Base-by-base conservation (phyloP, 2,329 filamentous ascomycete genomes). In the Cladosporium halotolerans region DNA sequence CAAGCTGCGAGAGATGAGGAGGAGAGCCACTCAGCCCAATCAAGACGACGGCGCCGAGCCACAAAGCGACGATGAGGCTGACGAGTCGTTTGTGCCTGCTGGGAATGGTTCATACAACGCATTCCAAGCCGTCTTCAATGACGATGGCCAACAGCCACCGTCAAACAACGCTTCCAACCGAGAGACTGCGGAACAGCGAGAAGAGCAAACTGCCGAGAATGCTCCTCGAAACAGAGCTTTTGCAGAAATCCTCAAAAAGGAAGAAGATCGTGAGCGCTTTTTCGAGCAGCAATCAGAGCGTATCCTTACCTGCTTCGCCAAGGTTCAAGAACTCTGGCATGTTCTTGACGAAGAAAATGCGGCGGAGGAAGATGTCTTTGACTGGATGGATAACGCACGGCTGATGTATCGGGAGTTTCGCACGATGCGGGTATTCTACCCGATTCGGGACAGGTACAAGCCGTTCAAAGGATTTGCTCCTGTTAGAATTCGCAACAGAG, bases 351-450 rank as follows among this genome's bases (percentile, higher is more conserved):
- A 74, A 19, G 69, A 63, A 13, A 66, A 68, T 18, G 79, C 78
- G 9, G 72, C 80, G 28, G 65, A 72, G 19, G 71, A 74, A 39
- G 76, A 77, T 3, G 72, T 74, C 6, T 73, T 77, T 38, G 76
- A 80, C 46, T 84, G 81, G 74, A 71, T 84, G 11, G 78, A 82
- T 45, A 79, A 79, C 55, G 80, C 81, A 0, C 74, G 78, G 56
- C 75, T 76, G 54, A 71, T 85, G 54, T 70, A 83, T 40, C 76
- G 80, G 50, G 81, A 83, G 54, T 86, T 85, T 61, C 74, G 78
- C 7, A 76, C 76, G 9, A 82, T 82, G 56, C 76, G 79, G 46
- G 70, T 77, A 3, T 83, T 85, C 65, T 85, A 81, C 63, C 78
- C 79, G 0, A 59, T 66, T 47, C 58, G 76, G 61, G 72, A 79